Conservation (phyloP, 495 filamentous ascomycete genomes). For the Penicillium tannophilum region DNA sequence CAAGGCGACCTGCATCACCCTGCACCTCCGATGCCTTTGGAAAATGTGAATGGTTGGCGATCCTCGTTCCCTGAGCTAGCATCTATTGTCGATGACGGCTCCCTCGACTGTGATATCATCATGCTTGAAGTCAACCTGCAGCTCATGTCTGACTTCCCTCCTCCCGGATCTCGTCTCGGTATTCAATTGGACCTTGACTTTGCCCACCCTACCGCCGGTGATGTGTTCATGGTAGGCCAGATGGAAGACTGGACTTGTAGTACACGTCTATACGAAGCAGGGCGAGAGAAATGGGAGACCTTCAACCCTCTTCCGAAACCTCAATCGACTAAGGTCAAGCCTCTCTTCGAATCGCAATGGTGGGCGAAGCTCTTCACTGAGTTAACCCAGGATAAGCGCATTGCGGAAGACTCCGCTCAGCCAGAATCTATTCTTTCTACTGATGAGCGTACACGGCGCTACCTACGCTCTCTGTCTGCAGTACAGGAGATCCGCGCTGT, state of each 20-base stretch:
- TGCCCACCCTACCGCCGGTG: constrained; percentile 38
- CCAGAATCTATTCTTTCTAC: constrained; percentile 35
- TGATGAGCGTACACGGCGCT: constrained; percentile 41
- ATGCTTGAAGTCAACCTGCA: constrained; percentile 51
- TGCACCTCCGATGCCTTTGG: constrained; percentile 43
- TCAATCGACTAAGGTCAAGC: constrained; percentile 46
- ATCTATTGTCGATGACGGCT: constrained; percentile 37
- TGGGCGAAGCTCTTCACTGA: constrained; percentile 51
- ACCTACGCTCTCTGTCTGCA: constrained; percentile 46
- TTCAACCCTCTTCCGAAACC: constrained; percentile 40
- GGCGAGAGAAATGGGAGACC: constrained; percentile 35
- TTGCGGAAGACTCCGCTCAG: constrained; percentile 39
- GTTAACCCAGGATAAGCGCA: constrained; percentile 42
- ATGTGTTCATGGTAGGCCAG: constrained; percentile 40
- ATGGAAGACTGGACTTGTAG: constrained; percentile 52
- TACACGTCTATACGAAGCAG: constrained; percentile 48
- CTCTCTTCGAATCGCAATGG: constrained; percentile 51
- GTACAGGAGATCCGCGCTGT: constrained; percentile 54
- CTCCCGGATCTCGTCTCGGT: constrained; percentile 41
- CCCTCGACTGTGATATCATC: constrained; percentile 50
- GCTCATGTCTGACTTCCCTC: constrained; percentile 50
- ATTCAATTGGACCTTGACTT: constrained; percentile 50
- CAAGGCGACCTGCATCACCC: constrained; percentile 46
- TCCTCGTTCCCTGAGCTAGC: constrained; percentile 48
- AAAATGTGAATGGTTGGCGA: constrained; percentile 48